A percentile compares a stretch with the other conserved stretches of the same genome.
Conservation (phyloP, 2,329 filamentous ascomycete species). For the Ophiosphaerella korrae region DNA sequence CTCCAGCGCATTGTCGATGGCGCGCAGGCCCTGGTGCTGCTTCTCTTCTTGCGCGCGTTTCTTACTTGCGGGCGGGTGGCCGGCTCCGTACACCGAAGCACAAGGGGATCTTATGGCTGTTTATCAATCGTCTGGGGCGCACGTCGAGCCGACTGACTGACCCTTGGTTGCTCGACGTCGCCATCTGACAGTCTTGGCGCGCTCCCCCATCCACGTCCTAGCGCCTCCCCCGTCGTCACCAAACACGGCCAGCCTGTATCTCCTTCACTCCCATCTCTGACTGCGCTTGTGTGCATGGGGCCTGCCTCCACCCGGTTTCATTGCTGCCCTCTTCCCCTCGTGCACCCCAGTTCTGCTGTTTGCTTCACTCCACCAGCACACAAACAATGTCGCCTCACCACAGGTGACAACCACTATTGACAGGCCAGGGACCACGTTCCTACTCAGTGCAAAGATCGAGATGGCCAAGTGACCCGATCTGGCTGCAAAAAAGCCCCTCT, state of each 20-base stretch:
- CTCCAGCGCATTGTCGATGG: constrained; percentile 35
- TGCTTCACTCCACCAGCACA: constrained; percentile 27
- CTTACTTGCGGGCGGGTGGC: not conserved
- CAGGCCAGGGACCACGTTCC: not conserved
- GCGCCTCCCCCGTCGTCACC: no score
- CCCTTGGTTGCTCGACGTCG: no score
- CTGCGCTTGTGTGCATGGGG: no score
- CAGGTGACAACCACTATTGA: not conserved
- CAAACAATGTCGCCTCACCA: constrained; percentile 18
- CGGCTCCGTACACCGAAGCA: no score
- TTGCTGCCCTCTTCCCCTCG: not conserved
- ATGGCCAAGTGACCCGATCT: not conserved
- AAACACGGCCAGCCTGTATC: no score
- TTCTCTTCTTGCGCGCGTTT: not conserved
- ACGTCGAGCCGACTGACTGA: no score
- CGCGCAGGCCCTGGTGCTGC: constrained; percentile 18
- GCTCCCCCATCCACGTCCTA: no score
- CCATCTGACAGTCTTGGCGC: no score
- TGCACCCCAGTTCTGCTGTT: constrained; percentile 12
- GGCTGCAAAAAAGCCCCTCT: not conserved
- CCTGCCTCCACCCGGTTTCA: not conserved
- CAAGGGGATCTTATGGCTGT: no score
- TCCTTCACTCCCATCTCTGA: no score
- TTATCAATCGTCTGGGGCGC: no score
- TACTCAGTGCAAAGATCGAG: not conserved